A percentile compares a stretch with the other conserved stretches of the same genome.
Conservation (phyloP, 176 grass and related monocot genomes). For the Carex myosuroides region DNA sequence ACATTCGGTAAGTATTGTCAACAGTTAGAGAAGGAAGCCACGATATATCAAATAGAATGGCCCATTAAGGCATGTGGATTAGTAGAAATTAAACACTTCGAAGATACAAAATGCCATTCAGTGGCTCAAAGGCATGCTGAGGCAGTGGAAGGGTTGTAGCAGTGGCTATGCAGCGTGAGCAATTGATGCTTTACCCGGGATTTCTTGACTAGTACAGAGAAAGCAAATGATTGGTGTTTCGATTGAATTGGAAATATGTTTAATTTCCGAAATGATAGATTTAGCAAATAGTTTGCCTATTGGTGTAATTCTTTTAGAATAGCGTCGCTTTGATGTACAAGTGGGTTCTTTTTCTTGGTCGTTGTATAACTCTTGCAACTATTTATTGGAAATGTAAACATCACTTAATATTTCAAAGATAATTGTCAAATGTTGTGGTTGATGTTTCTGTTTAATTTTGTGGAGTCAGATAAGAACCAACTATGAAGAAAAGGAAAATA, state of each 20-base stretch:
- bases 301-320: background rate
- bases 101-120: conserved; percentile 47
- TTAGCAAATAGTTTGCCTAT: background rate
- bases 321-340: background rate
- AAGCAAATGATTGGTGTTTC: conserved; percentile 5
- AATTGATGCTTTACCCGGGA: background rate
- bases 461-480: background rate
- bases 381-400: conserved; percentile 13
- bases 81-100: conserved; percentile 19
- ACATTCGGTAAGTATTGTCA: conserved; percentile 65
- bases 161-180: background rate
- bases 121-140: conserved; percentile 29
- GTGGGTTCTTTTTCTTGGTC: background rate
- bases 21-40: conserved; percentile 60
- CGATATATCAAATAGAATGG: conserved; percentile 40
- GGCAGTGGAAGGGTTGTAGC: conserved; percentile 43
- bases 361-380: background rate
- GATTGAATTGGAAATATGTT: background rate
- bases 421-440: background rate
- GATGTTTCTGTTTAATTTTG: background rate
- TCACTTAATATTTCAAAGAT: background rate
- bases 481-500: background rate
- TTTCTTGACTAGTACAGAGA: conserved; percentile 2
- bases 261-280: background rate
- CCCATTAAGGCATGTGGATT: conserved; percentile 35